These are phyloP conservation scores for Castanospermum australe DNA, from an alignment of 306 rosid species.

Conservation along the genomic window DNA sequence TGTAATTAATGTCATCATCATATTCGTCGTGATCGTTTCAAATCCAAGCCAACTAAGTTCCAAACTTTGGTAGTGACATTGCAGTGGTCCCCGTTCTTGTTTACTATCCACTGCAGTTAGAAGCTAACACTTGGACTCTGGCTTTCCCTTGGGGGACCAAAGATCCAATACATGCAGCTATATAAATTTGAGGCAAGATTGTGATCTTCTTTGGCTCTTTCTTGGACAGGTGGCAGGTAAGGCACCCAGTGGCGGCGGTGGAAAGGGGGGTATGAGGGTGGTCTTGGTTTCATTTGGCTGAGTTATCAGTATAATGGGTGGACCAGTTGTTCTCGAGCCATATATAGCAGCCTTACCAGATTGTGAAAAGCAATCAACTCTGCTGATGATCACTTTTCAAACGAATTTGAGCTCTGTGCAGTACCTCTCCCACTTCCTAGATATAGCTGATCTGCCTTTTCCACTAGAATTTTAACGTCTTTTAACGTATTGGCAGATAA, in stretches of 20 bases:
- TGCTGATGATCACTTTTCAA: conserved; percentile 15
- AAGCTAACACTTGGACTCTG: conserved; percentile 31
- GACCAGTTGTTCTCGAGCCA: conserved; percentile 7
- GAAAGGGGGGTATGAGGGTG: background rate
- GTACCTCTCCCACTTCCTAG: background rate
- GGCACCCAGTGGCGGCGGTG: conserved; percentile 11
- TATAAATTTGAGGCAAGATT: background rate
- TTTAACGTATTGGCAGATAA: conserved; percentile 3
- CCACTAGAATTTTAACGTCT: background rate
- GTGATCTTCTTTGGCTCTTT: conserved; percentile 28
- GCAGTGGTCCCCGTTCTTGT: background rate
- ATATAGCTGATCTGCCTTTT: background rate
- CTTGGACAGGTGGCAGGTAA: conserved; percentile 19
- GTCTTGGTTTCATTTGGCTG: conserved; percentile 2
- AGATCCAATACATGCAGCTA: conserved; percentile 1
- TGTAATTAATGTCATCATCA: background rate
- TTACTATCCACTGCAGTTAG: background rate
- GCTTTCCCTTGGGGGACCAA: conserved; percentile 26
- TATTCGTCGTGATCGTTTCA: background rate
- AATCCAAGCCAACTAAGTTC: background rate
- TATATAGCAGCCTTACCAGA: background rate
- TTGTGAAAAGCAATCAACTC: background rate
- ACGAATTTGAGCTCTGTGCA: background rate
- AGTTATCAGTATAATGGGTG: background rate
- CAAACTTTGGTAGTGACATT: background rate